Conservation (phyloP, 164 flowering plant species). For the Warburgia ugandensis region DNA sequence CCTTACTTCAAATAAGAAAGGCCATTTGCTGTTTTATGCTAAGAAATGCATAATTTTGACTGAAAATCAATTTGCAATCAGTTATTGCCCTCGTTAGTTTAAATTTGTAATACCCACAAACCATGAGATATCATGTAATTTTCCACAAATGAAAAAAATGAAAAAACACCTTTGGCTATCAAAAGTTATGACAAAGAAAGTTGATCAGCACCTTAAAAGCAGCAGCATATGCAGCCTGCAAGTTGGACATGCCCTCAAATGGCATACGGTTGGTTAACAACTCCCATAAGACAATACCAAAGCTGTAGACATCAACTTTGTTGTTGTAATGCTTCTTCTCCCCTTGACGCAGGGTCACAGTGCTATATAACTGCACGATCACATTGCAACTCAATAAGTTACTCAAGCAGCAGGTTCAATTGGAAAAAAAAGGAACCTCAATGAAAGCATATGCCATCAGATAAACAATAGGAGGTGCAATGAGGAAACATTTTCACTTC, state of each 20-base stretch:
- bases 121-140: neutral
- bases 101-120: too few species aligned
- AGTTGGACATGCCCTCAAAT: constrained; percentile 95
- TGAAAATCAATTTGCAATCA: too few species aligned
- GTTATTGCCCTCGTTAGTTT: too few species aligned
- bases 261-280: constrained; percentile 86
- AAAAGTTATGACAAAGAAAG: neutral
- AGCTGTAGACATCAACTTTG: constrained; percentile 92
- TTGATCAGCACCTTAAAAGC: constrained; percentile 70
- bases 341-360: constrained; percentile 88
- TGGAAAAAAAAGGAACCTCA: too few species aligned
- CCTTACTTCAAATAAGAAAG: too few species aligned
- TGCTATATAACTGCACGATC: constrained; percentile 79
- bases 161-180: neutral
- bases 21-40: too few species aligned
- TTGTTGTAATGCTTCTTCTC: constrained; percentile 96
- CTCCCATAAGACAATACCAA: constrained; percentile 95
- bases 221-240: constrained; percentile 99
- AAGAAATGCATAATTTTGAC: too few species aligned
- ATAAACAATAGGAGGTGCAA: too few species aligned
- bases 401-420: constrained; percentile 1
- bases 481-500: too few species aligned
- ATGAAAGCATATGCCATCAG: too few species aligned
- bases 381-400: constrained; percentile 12
- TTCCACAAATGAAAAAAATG: neutral